Evolutionary conservation across 305 asterid species (phyloP).

Genomic region (Salvia sclarea): DNA sequence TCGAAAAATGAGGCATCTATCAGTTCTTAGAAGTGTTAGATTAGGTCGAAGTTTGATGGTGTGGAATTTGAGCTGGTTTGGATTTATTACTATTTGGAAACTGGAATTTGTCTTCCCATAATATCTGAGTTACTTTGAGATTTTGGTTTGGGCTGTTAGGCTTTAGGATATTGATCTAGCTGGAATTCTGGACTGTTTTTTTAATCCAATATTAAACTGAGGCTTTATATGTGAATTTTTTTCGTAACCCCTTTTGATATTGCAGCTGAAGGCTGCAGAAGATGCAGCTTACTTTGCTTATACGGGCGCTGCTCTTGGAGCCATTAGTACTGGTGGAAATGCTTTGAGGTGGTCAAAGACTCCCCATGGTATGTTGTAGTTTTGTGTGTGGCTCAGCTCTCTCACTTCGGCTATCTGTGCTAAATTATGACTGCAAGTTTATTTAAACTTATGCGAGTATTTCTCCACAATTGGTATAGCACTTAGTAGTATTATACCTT

Average conservation of each 20-base stretch:
- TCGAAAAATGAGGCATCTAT: slow-evolving; percentile 3
- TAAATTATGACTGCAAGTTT: background rate
- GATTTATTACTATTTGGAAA: background rate
- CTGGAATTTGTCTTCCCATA: background rate
- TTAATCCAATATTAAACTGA: background rate
- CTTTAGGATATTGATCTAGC: slow-evolving; percentile 9
- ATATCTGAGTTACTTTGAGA: background rate
- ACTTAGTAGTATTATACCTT: background rate
- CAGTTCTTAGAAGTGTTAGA: background rate
- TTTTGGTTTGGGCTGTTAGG: background rate
- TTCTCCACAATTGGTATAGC: background rate
- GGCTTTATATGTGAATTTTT: background rate
- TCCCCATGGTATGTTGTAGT: slow-evolving; percentile 61
- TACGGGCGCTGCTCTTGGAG: slow-evolving; percentile 78
- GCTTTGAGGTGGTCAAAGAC: slow-evolving; percentile 84
- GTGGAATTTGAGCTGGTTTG: background rate
- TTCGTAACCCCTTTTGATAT: background rate
- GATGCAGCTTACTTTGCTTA: slow-evolving; percentile 64
- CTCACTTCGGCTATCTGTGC: background rate
- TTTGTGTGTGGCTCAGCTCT: slow-evolving; percentile 4
- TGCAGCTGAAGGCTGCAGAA: slow-evolving; percentile 81
- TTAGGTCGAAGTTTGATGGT: slow-evolving; percentile 21
- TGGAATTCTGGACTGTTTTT: background rate
- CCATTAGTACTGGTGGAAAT: slow-evolving; percentile 65
- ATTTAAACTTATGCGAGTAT: slow-evolving; percentile 4